These are phyloP conservation scores for Diplodia mutila DNA, from an alignment of 2,329 filamentous ascomycete species.

Conservation along the genomic window DNA sequence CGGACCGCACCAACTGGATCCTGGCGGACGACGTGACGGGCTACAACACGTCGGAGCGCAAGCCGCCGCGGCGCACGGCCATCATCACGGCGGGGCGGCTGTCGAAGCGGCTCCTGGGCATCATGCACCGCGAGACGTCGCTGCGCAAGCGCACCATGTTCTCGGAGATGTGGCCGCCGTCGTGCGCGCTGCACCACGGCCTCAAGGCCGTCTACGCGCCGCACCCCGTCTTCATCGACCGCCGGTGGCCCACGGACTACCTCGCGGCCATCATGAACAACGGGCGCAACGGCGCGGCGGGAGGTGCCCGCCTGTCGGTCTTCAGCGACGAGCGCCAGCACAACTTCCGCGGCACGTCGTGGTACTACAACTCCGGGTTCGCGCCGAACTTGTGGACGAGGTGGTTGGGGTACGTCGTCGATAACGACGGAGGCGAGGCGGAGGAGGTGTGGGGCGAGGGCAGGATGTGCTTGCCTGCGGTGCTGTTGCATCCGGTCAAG, in stretches of 20 bases:
- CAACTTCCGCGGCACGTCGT: constrained; percentile 57
- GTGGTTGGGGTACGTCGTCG: constrained; percentile 60
- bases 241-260: constrained; percentile 59
- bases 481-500: constrained; percentile 57
- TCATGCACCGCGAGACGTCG: constrained; percentile 77
- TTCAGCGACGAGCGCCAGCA: constrained; percentile 58
- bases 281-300: constrained; percentile 55
- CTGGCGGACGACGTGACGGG: constrained; percentile 72
- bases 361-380: constrained; percentile 59
- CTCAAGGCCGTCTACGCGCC: constrained; percentile 73
- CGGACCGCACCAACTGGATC: constrained; percentile 72
- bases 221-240: constrained; percentile 61
- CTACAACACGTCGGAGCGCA: constrained; percentile 59
- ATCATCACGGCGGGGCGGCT: constrained; percentile 74
- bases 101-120: constrained; percentile 65
- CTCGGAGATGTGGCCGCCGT: constrained; percentile 77
- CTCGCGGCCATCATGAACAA: constrained; percentile 61
- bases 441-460: constrained; percentile 51
- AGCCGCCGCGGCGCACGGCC: constrained; percentile 69
- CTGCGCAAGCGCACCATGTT: constrained; percentile 73
- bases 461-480: constrained; percentile 53
- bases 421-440: constrained; percentile 53
- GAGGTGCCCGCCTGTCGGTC: constrained; percentile 53
- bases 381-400: constrained; percentile 59
- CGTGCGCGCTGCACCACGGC: constrained; percentile 72